These are phyloP conservation scores for Trametes sanguinea DNA, from an alignment of 768 basidiomycete genomes.

Conservation along the genomic window DNA sequence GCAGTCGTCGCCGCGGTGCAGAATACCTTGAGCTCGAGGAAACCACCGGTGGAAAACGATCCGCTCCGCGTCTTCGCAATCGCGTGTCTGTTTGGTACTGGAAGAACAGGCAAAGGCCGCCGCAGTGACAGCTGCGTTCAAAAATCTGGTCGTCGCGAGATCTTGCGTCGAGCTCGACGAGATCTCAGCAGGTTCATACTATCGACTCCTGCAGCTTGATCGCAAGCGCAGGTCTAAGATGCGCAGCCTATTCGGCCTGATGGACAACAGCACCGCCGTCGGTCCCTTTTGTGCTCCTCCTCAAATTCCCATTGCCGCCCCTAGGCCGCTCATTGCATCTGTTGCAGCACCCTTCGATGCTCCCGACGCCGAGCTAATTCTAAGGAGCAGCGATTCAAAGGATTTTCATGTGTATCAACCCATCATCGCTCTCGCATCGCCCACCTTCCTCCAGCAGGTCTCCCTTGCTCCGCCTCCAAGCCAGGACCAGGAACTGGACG, in stretches of 20 bases:
- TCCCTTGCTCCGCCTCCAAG: constrained; percentile 23
- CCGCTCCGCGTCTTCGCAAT: constrained; percentile 38
- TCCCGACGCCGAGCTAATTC: constrained; percentile 8
- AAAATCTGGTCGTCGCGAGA: constrained; percentile 47
- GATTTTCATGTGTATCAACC: constrained; percentile 8
- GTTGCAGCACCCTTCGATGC: constrained; percentile 7
- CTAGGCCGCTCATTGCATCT: not conserved
- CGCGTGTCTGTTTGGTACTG: constrained; percentile 35
- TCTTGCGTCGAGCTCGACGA: constrained; percentile 14
- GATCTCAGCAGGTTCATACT: constrained; percentile 15
- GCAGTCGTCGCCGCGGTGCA: constrained; percentile 34
- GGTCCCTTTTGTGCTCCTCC: not conserved
- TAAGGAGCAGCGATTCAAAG: constrained; percentile 10
- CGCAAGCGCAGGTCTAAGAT: not conserved
- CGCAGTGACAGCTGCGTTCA: constrained; percentile 43
- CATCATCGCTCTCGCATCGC: constrained; percentile 11
- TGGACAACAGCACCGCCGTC: not conserved
- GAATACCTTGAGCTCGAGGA: constrained; percentile 2
- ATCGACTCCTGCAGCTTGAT: constrained; percentile 13
- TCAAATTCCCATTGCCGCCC: too few species aligned
- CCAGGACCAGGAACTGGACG: too few species aligned
- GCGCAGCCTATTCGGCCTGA: too few species aligned
- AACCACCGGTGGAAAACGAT: constrained; percentile 31
- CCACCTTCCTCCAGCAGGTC: constrained; percentile 47
- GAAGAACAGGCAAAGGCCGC: constrained; percentile 46